These are phyloP conservation scores for Trichoderma sp. DNA, from an alignment of 2,329 filamentous ascomycete species.

Conservation along the genomic window DNA sequence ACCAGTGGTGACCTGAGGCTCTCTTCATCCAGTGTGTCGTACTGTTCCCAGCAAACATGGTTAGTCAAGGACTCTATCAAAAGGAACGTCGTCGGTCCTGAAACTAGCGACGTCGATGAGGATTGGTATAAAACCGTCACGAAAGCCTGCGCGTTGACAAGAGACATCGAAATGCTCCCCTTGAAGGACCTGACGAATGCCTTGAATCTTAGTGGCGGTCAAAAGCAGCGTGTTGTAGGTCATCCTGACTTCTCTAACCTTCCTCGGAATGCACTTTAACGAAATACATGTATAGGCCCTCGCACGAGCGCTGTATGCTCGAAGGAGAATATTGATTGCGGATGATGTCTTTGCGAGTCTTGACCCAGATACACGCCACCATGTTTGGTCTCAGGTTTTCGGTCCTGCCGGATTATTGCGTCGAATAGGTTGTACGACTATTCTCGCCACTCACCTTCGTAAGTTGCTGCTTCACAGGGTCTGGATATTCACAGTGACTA, in stretches of 20 bases:
- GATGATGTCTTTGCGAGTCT: conserved; percentile 14
- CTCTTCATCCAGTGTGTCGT: neutral
- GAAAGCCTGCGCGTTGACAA: conserved; percentile 6
- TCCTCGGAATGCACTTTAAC: neutral
- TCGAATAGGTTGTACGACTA: conserved; percentile 1
- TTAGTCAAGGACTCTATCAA: conserved; percentile 4
- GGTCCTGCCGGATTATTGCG: neutral
- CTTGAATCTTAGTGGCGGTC: conserved; percentile 32
- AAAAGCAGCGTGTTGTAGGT: conserved; percentile 34
- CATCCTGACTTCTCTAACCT: neutral
- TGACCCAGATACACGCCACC: neutral
- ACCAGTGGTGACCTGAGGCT: neutral
- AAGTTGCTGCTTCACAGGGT: neutral
- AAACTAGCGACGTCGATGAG: conserved; percentile 13
- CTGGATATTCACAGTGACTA: neutral
- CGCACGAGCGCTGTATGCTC: conserved; percentile 14
- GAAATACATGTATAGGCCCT: neutral
- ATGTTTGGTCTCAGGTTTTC: conserved; percentile 11
- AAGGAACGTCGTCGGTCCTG: neutral
- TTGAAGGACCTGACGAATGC: conserved; percentile 27
- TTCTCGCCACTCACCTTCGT: conserved; percentile 7
- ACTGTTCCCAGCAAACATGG: conserved; percentile 8
- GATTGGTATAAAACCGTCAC: conserved; percentile 21
- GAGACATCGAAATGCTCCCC: neutral
- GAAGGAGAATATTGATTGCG: neutral